phyloP scores from a whole-genome alignment of 1,284 basidiomycete species.

The Porodaedalea pini region DNA sequence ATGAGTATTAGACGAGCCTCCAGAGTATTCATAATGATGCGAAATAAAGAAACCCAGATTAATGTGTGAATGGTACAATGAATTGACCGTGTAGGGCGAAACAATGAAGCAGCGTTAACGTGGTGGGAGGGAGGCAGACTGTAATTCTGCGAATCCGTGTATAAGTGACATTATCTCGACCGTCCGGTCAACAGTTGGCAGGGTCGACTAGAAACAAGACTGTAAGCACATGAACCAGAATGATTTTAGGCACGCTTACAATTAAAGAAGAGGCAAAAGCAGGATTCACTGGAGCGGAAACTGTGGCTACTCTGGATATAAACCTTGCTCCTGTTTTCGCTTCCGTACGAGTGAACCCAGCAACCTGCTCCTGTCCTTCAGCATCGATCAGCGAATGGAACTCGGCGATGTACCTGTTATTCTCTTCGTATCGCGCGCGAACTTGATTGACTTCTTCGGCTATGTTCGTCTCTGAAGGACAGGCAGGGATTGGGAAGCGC shows the following conservation, averaged over 20 bases:
- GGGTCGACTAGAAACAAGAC: too few species aligned
- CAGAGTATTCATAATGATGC: not conserved
- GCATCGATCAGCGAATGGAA: not conserved
- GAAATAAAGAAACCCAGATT: not conserved
- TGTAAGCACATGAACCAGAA: too few species aligned
- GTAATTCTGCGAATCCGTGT: too few species aligned
- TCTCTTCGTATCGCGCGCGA: conserved; percentile 56
- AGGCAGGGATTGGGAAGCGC: not conserved
- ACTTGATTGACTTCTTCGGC: conserved; percentile 34
- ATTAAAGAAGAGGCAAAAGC: conserved; percentile 5
- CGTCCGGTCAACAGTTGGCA: not conserved
- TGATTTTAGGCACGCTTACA: not conserved
- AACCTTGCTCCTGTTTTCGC: conserved; percentile 6
- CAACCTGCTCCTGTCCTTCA: not conserved
- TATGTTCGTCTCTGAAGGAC: not conserved
- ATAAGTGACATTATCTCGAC: too few species aligned
- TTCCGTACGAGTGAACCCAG: conserved; percentile 16
- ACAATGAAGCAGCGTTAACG: too few species aligned
- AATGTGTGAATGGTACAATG: not conserved
- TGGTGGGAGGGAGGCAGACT: too few species aligned
- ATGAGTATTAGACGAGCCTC: not conserved
- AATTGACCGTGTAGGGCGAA: too few species aligned
- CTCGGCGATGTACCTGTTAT: conserved; percentile 49
- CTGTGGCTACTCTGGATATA: not conserved
- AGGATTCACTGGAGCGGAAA: conserved; percentile 13